Percentiles rank a stretch among this genome's conserved stretches.
These are phyloP conservation scores for Pseudonectria foliicola DNA, from an alignment of 2,329 filamentous ascomycete species.

Conservation along the genomic window DNA sequence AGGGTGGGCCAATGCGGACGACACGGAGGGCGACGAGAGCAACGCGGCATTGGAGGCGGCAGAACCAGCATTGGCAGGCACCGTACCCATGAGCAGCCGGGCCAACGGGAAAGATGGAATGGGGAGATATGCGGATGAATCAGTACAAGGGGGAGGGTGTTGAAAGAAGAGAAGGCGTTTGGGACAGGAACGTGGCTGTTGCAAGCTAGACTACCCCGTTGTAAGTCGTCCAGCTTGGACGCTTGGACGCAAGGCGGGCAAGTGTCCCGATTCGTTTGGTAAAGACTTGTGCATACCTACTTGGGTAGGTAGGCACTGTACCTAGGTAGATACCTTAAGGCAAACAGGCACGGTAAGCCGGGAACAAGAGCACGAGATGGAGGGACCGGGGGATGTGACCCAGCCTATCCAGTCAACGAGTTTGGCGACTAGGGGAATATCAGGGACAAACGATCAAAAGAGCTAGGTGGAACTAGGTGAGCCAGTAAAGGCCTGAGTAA, in stretches of 20 bases:
- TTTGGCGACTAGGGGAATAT: neutral
- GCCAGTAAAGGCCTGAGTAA: conserved; percentile 5
- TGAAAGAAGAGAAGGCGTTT: conserved; percentile 15
- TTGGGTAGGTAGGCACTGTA: too few relatives aligned
- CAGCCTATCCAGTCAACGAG: neutral
- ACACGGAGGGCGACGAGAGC: conserved; percentile 18
- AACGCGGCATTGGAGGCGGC: conserved; percentile 18
- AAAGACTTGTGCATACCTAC: conserved; percentile 22
- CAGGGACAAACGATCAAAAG: conserved; percentile 3
- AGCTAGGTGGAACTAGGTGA: conserved; percentile 7
- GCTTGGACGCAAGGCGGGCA: conserved; percentile 17
- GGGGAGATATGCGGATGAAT: conserved; percentile 9
- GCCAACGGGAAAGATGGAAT: conserved; percentile 18
- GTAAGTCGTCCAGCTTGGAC: conserved; percentile 15
- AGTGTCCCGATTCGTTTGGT: conserved; percentile 8
- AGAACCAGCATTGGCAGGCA: conserved; percentile 21
- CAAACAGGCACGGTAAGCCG: conserved; percentile 14
- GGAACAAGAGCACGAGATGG: conserved; percentile 14
- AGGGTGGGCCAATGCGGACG: conserved; percentile 26
- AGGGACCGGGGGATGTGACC: conserved; percentile 12
- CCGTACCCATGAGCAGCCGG: conserved; percentile 12
- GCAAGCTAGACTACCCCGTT: conserved; percentile 17
- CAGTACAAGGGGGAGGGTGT: conserved; percentile 20
- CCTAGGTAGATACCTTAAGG: too few relatives aligned
- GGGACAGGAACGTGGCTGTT: conserved; percentile 16